phyloP scores from a whole-genome alignment of 1,284 basidiomycete genomes.

The Schizophyllum commune region DNA sequence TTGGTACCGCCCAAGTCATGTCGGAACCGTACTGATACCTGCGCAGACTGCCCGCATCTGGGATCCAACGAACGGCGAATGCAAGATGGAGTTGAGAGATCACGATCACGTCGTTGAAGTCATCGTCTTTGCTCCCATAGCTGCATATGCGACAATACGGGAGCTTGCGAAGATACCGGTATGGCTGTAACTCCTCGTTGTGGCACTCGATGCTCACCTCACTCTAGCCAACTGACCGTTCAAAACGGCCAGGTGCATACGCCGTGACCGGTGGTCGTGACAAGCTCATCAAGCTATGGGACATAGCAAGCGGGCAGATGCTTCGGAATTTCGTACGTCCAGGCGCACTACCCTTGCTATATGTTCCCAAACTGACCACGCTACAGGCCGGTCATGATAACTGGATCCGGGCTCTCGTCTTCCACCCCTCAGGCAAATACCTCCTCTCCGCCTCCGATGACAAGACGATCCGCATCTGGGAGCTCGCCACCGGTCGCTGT shows the following conservation, averaged over 20 bases:
- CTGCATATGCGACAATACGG: conserved; percentile 68
- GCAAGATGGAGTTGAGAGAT: conserved; percentile 77
- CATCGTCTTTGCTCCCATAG: conserved; percentile 74
- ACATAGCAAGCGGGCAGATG: conserved; percentile 62
- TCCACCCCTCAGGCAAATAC: conserved; percentile 82
- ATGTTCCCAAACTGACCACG: conserved; percentile 5
- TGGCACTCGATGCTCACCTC: conserved; percentile 14
- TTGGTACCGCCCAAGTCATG: conserved; percentile 24
- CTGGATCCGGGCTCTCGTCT: conserved; percentile 78
- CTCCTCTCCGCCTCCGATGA: conserved; percentile 84
- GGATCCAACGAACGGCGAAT: conserved; percentile 71
- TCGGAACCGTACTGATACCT: conserved; percentile 16
- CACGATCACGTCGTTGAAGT: conserved; percentile 87
- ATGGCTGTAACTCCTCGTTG: conserved; percentile 13
- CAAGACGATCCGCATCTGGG: conserved; percentile 88
- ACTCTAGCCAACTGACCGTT: conserved; percentile 33
- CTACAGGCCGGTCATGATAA: conserved; percentile 72
- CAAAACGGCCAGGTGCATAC: conserved; percentile 45
- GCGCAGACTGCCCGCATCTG: conserved; percentile 77
- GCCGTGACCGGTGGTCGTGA: conserved; percentile 81
- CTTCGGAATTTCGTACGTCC: conserved; percentile 29
- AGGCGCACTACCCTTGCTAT: conserved; percentile 6
- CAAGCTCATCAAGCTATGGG: conserved; percentile 87
- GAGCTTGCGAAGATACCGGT: conserved; percentile 72
- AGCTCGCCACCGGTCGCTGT: conserved; percentile 74